Evolutionary conservation across 305 asterid species (phyloP).

Genomic region (Rubia peregrina): DNA sequence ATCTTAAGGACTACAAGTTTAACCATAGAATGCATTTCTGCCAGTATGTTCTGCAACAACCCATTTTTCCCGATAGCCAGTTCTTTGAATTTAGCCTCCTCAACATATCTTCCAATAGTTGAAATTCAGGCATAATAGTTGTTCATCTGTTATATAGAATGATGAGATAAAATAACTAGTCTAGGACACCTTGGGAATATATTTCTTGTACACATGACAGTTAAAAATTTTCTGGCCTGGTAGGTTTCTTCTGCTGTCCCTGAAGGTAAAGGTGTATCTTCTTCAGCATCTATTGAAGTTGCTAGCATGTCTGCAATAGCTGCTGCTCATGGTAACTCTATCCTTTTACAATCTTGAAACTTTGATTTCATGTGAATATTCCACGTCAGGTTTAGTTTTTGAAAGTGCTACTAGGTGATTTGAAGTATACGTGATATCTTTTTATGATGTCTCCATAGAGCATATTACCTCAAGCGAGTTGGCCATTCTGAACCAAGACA

Average conservation of each 20-base stretch:
- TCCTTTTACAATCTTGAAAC: neutral
- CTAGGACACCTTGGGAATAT: neutral
- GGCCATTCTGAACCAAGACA: no score
- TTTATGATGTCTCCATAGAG: neutral
- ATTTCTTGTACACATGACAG: neutral
- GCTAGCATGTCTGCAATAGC: slow-evolving; percentile 96
- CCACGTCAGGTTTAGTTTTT: neutral
- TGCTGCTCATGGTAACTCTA: slow-evolving; percentile 72
- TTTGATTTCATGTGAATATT: neutral
- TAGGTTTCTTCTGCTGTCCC: slow-evolving; percentile 99
- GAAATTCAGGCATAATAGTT: neutral
- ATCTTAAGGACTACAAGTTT: neutral
- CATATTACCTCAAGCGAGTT: neutral
- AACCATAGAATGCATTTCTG: neutral
- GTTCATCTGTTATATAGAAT: no score
- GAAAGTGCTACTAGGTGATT: neutral
- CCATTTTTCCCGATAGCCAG: neutral
- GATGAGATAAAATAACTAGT: neutral
- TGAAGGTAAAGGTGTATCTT: slow-evolving; percentile 99
- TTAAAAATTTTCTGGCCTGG: slow-evolving; percentile 2
- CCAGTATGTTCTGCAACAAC: neutral
- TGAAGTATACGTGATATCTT: no score
- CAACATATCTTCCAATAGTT: neutral
- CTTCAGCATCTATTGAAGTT: slow-evolving; percentile 98
- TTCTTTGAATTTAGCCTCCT: neutral